These are phyloP conservation scores for Falciphora oryzae DNA, from an alignment of 2,329 filamentous ascomycete species.

Conservation along the genomic window DNA sequence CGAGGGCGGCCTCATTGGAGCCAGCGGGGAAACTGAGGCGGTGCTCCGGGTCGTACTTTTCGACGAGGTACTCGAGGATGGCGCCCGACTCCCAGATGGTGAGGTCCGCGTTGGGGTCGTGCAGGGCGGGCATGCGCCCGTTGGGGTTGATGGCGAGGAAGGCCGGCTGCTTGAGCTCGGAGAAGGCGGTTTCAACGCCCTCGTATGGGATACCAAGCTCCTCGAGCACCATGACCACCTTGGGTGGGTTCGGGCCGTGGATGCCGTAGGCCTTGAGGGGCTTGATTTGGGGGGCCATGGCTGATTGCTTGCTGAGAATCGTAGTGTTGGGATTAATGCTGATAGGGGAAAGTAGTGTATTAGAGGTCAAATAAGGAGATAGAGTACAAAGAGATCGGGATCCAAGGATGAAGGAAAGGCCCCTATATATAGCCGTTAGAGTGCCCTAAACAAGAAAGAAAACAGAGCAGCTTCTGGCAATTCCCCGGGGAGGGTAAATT, in stretches of 20 bases:
- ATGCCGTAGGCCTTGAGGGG: conserved; percentile 24
- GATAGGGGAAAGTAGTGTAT: too few relatives aligned
- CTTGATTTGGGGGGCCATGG: conserved; percentile 19
- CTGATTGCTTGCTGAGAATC: too few relatives aligned
- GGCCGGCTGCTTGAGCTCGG: conserved; percentile 25
- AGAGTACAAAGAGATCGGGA: too few relatives aligned
- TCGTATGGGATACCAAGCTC: conserved; percentile 27
- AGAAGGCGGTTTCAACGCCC: conserved; percentile 16
- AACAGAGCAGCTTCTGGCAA: too few relatives aligned
- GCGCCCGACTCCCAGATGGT: conserved; percentile 44
- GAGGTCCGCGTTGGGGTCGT: conserved; percentile 34
- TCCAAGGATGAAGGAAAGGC: too few relatives aligned
- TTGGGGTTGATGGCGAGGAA: conserved; percentile 17
- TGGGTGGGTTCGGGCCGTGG: conserved; percentile 24
- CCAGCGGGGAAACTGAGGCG: conserved; percentile 32
- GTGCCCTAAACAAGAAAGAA: too few relatives aligned
- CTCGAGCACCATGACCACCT: conserved; percentile 24
- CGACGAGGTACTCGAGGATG: conserved; percentile 41
- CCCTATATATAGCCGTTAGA: too few relatives aligned
- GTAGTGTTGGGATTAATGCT: too few relatives aligned
- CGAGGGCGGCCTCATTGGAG: conserved; percentile 27
- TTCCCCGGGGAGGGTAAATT: too few relatives aligned
- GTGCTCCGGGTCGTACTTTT: conserved; percentile 36
- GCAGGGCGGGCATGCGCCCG: conserved; percentile 13
- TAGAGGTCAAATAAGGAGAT: too few relatives aligned